Base-by-base conservation (phyloP, 1,284 basidiomycete species). In the Ganoderma resinaceum region DNA sequence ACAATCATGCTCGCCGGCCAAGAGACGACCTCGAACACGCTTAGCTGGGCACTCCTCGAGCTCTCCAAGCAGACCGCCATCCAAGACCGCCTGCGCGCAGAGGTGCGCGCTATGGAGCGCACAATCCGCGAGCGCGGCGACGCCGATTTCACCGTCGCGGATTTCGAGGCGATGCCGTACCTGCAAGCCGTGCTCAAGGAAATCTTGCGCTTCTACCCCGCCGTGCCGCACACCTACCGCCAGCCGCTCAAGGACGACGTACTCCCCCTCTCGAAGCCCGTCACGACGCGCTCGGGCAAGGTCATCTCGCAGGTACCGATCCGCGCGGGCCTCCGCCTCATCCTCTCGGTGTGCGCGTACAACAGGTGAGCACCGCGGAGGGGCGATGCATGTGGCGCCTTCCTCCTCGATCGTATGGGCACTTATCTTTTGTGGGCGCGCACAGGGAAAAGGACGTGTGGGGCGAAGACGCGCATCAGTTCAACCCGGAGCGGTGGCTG, bases 91-190 rank as follows among this genome's bases (percentile, higher is more conserved):
- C 79, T 87, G 31, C 80, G 83, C 46, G 67, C 73, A 2, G 86
- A 88, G 72, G 81, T 87, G 59, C 77, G 73, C 46, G 68, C 68
- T 18, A 76, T 76, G 66, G 79, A 84, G 68, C 74, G 75, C 4
- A 76, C 72, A n/a, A 73, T 86, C 7, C 77, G 76, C 62, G 77
- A 76, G 53, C 80, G 83, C 23, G 84, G 83, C 2, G 79, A 81
- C 46, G 70, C 78, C 16, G 78, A 83, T 49, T 84, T 87, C 72
- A 81, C 81, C n/a, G 71, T 81, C n/a, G 74, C 78, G 9, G 86
- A 89, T 72, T 80, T 87, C 57, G 87, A 89, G 58, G 72, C 77
- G 58, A 89, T 90, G 84, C 81, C 83, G 29, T 88, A 85, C 62
- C 75, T 85, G 37, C 80, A 79, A 35, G 88, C 88, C 4, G 80